Evolutionary conservation across 768 basidiomycete species (phyloP), one percentile per base, ranked within the genome.

Genomic region (Filobasidium floriforme): DNA sequence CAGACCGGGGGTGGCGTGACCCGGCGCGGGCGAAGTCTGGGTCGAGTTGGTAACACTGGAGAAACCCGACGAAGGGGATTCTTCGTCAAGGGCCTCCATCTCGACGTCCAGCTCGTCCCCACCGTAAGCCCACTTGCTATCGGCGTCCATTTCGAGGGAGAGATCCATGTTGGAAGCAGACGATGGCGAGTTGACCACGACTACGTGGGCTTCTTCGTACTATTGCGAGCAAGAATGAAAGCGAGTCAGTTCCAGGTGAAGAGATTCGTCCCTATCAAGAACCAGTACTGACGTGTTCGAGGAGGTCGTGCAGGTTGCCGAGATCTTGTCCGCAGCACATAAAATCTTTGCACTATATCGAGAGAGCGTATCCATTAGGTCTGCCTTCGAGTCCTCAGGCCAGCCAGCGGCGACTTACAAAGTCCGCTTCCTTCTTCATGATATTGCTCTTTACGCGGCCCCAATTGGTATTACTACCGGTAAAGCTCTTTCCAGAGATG

Each of bases 321-420:
- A 74, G 73, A 0, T 70, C 69, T 40, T 67, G 62, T 14, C 73
- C 73, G 59, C 77, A 78, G 62, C 77, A 78, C 60, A 60, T 68
- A 43, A 68, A 68, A 40, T 68, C 67, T 46, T 68, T 68, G 60
- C 63, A 65, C 67, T 64, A 22, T 15, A 5, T 14, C 22, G 14
- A 41, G 15, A 7, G 18, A 43, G 18, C 29, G 44, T 12, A 60
- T 37, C 32, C 32, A 9, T 37, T 37, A 37, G 29, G 24, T 24
- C n/a, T n/a, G n/a, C n/a, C n/a, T n/a, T n/a, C 15, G 9, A 32
- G 12, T 19, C 1, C 1, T 43, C 7, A 46, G 59, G 14, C 7
- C 18, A 19, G 15, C 29, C n/a, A 18, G 5, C 46, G 2, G 15
- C 54, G 26, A 60, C 67, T 68, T 26, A 68, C 67, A 37, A 68